Percentiles rank a stretch among this genome's conserved stretches.
phyloP scores from a whole-genome alignment of 306 rosid genomes.

The Chamaecrista fasciculata region DNA sequence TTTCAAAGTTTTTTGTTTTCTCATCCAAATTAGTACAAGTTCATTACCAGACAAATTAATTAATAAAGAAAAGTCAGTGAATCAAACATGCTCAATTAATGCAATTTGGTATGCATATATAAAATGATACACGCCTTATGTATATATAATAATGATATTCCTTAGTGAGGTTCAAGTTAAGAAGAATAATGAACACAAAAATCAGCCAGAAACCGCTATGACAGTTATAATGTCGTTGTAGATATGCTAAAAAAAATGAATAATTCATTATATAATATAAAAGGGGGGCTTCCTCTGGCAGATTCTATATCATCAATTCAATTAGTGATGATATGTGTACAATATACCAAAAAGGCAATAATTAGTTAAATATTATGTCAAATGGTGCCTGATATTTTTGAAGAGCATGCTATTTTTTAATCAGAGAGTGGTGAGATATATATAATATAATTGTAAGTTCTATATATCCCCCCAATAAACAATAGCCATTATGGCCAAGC shows the following conservation, averaged over 20 bases:
- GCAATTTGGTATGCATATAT: no score
- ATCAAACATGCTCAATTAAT: no score
- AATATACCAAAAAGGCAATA: neutral
- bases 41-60: no score
- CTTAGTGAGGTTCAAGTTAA: no score
- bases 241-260: neutral
- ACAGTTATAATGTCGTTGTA: conserved; percentile 16
- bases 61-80: no score
- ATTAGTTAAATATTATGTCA: neutral
- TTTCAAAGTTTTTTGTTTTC: no score
- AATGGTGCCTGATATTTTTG: neutral
- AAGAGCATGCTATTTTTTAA: neutral
- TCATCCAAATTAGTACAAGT: no score
- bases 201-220: neutral
- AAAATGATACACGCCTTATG: neutral
- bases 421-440: neutral
- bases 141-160: neutral
- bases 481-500: neutral
- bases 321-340: neutral
- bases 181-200: no score
- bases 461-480: no score
- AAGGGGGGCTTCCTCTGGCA: neutral
- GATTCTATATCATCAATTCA: neutral
- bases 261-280: neutral
- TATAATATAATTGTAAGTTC: conserved; percentile 1